Percentiles rank a stretch among this genome's conserved stretches.
phyloP scores from a whole-genome alignment of 139 green algal species.

The Chlamydomonas sp. region DNA sequence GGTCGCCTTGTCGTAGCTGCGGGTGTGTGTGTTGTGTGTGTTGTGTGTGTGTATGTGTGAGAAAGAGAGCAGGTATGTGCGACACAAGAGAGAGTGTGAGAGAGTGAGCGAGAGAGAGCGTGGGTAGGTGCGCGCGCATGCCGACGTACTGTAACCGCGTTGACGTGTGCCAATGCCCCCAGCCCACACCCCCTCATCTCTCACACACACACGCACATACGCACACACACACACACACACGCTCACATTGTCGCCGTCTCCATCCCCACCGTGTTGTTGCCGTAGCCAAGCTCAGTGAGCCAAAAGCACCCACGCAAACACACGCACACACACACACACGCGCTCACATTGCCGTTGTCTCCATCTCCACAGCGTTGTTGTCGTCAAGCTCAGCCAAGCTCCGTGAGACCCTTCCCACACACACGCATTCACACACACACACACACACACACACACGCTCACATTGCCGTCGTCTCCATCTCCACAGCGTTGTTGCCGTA shows the following conservation, averaged over 20 bases:
- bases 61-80: too few species aligned
- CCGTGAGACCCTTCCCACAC: constrained; percentile 57
- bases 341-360: constrained; percentile 58
- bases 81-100: too few species aligned
- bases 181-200: too few species aligned
- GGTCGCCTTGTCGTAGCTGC: too few species aligned
- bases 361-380: constrained; percentile 93
- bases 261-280: constrained; percentile 93
- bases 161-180: too few species aligned
- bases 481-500: constrained; percentile 91
- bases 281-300: constrained; percentile 27
- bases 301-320: background rate
- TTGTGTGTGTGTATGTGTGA: too few species aligned
- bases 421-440: background rate
- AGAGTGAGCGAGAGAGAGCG: too few species aligned
- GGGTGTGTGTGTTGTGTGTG: too few species aligned
- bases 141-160: too few species aligned
- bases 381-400: constrained; percentile 41
- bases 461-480: constrained; percentile 78
- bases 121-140: too few species aligned
- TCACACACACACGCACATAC: constrained; percentile 18
- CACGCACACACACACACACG: constrained; percentile 12
- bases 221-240: constrained; percentile 3
- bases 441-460: constrained; percentile 1
- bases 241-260: constrained; percentile 57